Conservation (phyloP, 1,139 yeast species). For the Geotrichum citri-aurantii region DNA sequence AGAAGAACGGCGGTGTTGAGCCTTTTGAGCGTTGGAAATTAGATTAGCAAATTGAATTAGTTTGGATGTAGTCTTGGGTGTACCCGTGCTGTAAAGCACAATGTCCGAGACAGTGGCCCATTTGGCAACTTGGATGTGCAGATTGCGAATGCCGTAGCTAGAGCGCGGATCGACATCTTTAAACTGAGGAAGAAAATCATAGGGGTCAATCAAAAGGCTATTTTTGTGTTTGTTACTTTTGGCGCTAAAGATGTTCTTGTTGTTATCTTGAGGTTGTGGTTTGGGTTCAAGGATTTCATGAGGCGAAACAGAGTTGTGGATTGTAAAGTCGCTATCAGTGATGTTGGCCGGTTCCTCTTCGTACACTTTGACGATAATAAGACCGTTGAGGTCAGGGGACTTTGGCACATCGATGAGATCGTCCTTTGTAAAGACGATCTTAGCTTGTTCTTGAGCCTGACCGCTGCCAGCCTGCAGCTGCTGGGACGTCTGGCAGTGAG, state of each 20-base stretch:
- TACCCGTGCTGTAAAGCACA: slow-evolving; percentile 44
- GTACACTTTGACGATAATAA: slow-evolving; percentile 36
- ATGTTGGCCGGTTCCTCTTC: slow-evolving; percentile 35
- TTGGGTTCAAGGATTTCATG: slow-evolving; percentile 27
- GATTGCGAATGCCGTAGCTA: slow-evolving; percentile 68
- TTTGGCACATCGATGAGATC: slow-evolving; percentile 6
- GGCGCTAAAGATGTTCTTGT: slow-evolving; percentile 16
- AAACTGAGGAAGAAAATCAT: slow-evolving; percentile 20
- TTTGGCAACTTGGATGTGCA: slow-evolving; percentile 69
- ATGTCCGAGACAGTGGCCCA: slow-evolving; percentile 63
- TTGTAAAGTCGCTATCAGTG: slow-evolving; percentile 49
- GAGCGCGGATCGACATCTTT: slow-evolving; percentile 46
- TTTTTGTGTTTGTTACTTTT: slow-evolving; percentile 18
- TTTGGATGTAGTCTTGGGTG: not conserved
- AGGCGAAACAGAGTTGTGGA: slow-evolving; percentile 40
- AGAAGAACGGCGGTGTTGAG: not conserved
- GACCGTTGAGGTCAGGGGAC: slow-evolving; percentile 24
- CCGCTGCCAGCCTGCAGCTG: no score
- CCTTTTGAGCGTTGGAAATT: not conserved
- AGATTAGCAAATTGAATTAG: not conserved
- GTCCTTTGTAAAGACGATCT: slow-evolving; percentile 13
- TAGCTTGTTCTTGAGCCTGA: not conserved
- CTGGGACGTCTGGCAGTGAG: not conserved
- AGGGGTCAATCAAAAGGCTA: not conserved
- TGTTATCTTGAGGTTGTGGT: not conserved